A percentile compares a stretch with the other conserved stretches of the same genome.
These are phyloP conservation scores for Colletotrichum sp. DNA, from an alignment of 2,329 filamentous ascomycete genomes.

Conservation along the genomic window DNA sequence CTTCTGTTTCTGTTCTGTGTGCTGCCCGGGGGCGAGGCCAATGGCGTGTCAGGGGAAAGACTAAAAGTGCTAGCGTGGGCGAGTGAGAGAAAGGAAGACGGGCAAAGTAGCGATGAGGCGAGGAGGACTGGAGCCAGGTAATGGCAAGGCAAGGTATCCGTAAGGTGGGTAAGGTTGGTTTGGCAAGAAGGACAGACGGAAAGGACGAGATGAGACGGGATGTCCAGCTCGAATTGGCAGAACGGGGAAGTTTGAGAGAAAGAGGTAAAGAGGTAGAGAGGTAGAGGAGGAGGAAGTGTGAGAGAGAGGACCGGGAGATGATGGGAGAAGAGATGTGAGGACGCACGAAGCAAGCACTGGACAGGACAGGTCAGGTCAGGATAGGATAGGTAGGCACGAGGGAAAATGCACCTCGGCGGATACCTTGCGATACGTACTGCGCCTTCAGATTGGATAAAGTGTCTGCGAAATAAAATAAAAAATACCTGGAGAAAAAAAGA, in stretches of 20 bases:
- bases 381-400: neutral
- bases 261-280: neutral
- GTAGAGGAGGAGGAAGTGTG: neutral
- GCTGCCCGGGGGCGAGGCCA: neutral
- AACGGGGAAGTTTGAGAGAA: neutral
- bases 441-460: neutral
- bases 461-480: neutral
- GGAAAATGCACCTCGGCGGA: neutral
- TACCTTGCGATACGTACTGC: neutral
- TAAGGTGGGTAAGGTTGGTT: neutral
- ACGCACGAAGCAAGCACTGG: neutral
- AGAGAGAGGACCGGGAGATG: neutral
- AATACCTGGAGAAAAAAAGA: neutral
- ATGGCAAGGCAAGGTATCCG: neutral
- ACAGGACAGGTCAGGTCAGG: neutral
- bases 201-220: neutral
- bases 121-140: neutral
- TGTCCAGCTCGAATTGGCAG: neutral
- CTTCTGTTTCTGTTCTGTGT: neutral
- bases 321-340: neutral
- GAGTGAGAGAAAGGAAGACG: neutral
- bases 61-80: slow-evolving; percentile 1
- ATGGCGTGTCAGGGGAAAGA: slow-evolving; percentile 12
- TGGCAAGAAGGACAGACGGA: neutral
- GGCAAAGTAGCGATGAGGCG: neutral